phyloP scores from a whole-genome alignment of 768 basidiomycete species.

The Porphyrellus cyaneotinctus region DNA sequence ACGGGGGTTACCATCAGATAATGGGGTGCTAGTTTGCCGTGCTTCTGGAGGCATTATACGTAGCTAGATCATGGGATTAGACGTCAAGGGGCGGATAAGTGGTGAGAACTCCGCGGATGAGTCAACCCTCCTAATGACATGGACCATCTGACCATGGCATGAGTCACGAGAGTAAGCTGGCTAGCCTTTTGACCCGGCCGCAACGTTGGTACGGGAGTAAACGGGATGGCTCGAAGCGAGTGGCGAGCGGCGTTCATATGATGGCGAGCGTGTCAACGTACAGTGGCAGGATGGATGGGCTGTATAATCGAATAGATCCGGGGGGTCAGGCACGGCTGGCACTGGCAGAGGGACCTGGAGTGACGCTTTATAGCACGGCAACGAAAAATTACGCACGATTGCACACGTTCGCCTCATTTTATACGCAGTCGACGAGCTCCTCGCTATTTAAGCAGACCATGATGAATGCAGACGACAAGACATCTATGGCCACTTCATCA shows the following conservation, averaged over 20 bases:
- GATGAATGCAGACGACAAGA: neutral
- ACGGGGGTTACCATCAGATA: neutral
- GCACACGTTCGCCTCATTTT: conserved; percentile 15
- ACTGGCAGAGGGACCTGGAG: neutral
- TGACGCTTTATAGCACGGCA: neutral
- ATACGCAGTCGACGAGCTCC: neutral
- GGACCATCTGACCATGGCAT: too few species aligned
- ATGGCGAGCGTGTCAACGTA: neutral
- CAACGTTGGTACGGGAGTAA: too few species aligned
- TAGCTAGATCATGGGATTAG: neutral
- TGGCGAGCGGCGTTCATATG: neutral
- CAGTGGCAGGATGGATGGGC: neutral
- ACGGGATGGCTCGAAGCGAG: too few species aligned
- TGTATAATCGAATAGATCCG: neutral
- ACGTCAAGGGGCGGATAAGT: neutral
- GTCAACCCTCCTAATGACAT: too few species aligned
- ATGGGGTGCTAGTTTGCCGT: neutral
- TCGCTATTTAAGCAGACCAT: conserved; percentile 11
- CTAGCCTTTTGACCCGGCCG: too few species aligned
- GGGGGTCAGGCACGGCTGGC: conserved; percentile 7
- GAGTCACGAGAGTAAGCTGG: too few species aligned
- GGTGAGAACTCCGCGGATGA: neutral
- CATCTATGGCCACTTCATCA: conserved; percentile 5
- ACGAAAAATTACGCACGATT: conserved; percentile 3
- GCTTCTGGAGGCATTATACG: neutral